Evolutionary conservation across 768 basidiomycete genomes (phyloP).

Genomic region (Tylopilus sp.): DNA sequence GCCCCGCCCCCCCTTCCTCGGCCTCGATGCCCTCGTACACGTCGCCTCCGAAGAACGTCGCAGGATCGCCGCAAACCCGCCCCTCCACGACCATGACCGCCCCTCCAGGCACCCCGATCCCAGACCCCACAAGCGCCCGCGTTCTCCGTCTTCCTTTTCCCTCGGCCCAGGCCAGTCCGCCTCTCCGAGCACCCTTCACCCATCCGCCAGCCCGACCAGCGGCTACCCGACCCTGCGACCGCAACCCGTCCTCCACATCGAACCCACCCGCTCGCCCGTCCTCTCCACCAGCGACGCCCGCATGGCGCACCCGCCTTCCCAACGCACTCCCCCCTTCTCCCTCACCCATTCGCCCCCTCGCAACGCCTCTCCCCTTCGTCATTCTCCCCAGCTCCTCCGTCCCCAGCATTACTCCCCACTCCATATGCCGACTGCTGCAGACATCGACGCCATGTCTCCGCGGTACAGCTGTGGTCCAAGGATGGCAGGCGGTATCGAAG

Average conservation of each 20-base stretch:
- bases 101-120: conserved; percentile 5
- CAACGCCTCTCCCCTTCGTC: conserved; percentile 18
- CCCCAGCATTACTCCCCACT: conserved; percentile 11
- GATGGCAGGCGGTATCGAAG: conserved; percentile 28
- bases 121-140: conserved; percentile 25
- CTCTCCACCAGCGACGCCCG: background rate
- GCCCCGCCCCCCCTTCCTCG: conserved; percentile 12
- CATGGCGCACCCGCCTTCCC: conserved; percentile 7
- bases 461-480: conserved; percentile 21
- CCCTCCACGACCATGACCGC: conserved; percentile 4
- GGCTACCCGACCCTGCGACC: conserved; percentile 24
- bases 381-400: conserved; percentile 16
- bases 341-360: conserved; percentile 11
- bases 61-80: conserved; percentile 46
- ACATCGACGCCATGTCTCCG: conserved; percentile 14
- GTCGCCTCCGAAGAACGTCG: conserved; percentile 66
- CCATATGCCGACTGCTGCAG: background rate
- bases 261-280: conserved; percentile 9
- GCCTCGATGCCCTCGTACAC: conserved; percentile 67
- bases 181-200: conserved; percentile 18
- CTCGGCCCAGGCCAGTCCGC: conserved; percentile 1
- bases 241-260: conserved; percentile 12
- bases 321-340: conserved; percentile 11
- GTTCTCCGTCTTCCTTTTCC: conserved; percentile 10
- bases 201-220: conserved; percentile 21